Conservation (phyloP, 2,329 filamentous ascomycete species). For the Lasiodiplodia sp. region DNA sequence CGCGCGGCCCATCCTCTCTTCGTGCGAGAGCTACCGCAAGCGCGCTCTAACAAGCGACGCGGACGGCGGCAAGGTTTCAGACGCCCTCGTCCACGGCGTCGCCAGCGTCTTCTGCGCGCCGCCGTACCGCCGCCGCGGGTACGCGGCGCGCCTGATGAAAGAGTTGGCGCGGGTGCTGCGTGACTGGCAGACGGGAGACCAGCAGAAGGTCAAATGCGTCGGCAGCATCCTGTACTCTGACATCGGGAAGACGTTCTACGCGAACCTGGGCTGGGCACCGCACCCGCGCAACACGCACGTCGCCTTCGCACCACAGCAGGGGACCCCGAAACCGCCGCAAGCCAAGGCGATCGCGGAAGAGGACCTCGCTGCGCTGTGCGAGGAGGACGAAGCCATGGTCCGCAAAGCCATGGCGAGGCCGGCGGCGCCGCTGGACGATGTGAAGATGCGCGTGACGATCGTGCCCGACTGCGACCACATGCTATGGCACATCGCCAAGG, state of each 20-base stretch:
- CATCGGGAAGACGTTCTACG: slow-evolving; percentile 84
- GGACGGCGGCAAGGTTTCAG: slow-evolving; percentile 58
- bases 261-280: slow-evolving; percentile 75
- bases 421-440: background rate
- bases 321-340: too few relatives aligned
- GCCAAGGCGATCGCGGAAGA: slow-evolving; percentile 37
- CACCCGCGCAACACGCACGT: slow-evolving; percentile 69
- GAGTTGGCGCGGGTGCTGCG: slow-evolving; percentile 66
- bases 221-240: slow-evolving; percentile 83
- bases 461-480: slow-evolving; percentile 70
- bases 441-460: slow-evolving; percentile 62
- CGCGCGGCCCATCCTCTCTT: slow-evolving; percentile 55
- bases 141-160: slow-evolving; percentile 75
- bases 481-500: slow-evolving; percentile 76
- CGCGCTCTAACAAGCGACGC: slow-evolving; percentile 51
- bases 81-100: slow-evolving; percentile 75
- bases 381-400: slow-evolving; percentile 68
- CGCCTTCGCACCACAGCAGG: background rate
- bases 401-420: slow-evolving; percentile 53
- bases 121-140: slow-evolving; percentile 71
- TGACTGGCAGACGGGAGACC: slow-evolving; percentile 55
- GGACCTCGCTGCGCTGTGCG: slow-evolving; percentile 66
- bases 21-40: slow-evolving; percentile 65
- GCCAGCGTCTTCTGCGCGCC: slow-evolving; percentile 80
- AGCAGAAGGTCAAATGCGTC: slow-evolving; percentile 56